Base-by-base conservation (phyloP, 345 rosid species). In the Camelina hispida region DNA sequence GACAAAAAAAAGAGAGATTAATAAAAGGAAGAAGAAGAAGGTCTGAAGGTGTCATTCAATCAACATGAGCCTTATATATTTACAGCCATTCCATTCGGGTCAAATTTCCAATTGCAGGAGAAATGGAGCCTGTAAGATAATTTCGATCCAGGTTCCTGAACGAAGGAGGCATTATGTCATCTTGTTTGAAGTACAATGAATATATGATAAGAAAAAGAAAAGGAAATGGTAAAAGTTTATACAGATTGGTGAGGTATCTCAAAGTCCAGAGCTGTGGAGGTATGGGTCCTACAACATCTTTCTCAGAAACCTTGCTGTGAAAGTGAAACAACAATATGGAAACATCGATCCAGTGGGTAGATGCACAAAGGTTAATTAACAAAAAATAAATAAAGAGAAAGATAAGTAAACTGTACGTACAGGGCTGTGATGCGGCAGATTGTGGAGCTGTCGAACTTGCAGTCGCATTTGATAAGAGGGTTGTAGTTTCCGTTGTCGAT, bases 381-480 rank as follows among this genome's bases (percentile, higher is more conserved):
- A 43, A 43, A 14, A 15, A 43, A 25, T 20, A 13, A 20, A 52
- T 7, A 25, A 23, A 9, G 18, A 7, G 53, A 18, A 5, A 42
- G 11, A 15, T 66, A 47, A n/a, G n/a, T 13, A 2, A n/a, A n/a
- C n/a, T 73, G 2, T 8, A 0, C 10, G 38, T 35, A 79, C 82
- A 79, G 62, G 10, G 22, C 32, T 1, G 75, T 79, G 69, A 79
- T 79, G 69, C 72, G 82, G 65, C 82, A 82, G 70, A 73, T 17
- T 5, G 82, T 80, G 68, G 57, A 37, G 50, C 37, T 78, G 62
- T 2, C 23, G 67, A 40, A 78, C 61, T 44, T 62, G 62, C 94
- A 89, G 62, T 81, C 82, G 72, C 94, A 89, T 81, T 71, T 84
- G 78, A 87, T 83, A 1, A 83, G 68, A 8, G 91, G 88, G 17